Evolutionary conservation across 768 basidiomycete species (phyloP).

Genomic region (Vararia minispora): DNA sequence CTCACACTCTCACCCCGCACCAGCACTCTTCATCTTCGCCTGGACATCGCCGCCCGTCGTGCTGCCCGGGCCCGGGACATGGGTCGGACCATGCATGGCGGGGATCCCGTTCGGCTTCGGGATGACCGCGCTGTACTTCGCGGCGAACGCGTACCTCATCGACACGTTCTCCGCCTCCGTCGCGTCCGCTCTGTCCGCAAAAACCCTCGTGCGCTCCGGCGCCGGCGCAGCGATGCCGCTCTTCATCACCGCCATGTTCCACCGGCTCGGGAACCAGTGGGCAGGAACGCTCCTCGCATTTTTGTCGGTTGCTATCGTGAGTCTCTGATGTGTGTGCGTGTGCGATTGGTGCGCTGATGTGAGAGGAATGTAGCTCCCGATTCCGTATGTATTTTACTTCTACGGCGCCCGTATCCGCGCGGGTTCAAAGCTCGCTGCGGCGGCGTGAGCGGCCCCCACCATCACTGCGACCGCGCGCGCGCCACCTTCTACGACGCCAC

Average conservation of each 20-base stretch:
- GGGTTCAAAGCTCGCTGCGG: constrained; percentile 24
- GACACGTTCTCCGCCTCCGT: constrained; percentile 59
- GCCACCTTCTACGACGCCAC: too few relatives aligned
- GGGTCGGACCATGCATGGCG: constrained; percentile 25
- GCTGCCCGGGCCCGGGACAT: constrained; percentile 24
- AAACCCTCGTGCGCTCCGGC: constrained; percentile 27
- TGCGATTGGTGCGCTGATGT: neutral
- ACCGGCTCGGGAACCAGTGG: constrained; percentile 28
- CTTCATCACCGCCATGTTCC: constrained; percentile 29
- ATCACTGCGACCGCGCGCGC: too few relatives aligned
- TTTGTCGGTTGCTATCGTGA: constrained; percentile 24
- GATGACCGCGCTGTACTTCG: constrained; percentile 29
- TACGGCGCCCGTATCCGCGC: constrained; percentile 27
- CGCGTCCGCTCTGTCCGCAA: constrained; percentile 34
- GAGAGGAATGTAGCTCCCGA: constrained; percentile 6
- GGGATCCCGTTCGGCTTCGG: constrained; percentile 29
- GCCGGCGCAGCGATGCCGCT: constrained; percentile 25
- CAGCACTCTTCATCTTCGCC: constrained; percentile 31
- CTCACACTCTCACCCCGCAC: neutral
- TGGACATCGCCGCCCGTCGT: constrained; percentile 28
- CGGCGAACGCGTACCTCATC: constrained; percentile 33
- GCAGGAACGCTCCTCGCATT: constrained; percentile 26
- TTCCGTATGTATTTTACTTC: constrained; percentile 29
- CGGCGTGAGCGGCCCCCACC: too few relatives aligned
- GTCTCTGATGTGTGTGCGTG: constrained; percentile 4